These are phyloP conservation scores for Alternaria consortialis DNA, from an alignment of 2,329 filamentous ascomycete genomes.

Conservation along the genomic window DNA sequence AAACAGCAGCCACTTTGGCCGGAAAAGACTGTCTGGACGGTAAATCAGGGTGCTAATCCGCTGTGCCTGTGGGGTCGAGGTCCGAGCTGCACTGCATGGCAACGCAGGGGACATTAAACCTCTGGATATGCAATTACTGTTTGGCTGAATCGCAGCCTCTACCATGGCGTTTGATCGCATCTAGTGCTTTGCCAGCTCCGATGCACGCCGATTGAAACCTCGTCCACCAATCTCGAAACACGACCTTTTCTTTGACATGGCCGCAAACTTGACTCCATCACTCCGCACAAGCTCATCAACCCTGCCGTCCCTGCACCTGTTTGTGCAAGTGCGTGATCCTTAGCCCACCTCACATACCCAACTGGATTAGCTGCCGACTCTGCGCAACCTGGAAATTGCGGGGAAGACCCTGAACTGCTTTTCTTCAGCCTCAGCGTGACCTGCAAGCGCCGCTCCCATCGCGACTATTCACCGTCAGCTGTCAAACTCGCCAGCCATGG, in stretches of 20 bases:
- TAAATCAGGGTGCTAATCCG: constrained; percentile 18
- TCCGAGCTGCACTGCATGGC: constrained; percentile 18
- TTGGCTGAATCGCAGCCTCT: not conserved
- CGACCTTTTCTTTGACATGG: not conserved
- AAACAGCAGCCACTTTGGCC: constrained; percentile 10
- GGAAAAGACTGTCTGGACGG: constrained; percentile 22
- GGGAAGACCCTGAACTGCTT: constrained; percentile 39
- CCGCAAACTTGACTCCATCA: not conserved
- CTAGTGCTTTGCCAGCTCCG: not conserved
- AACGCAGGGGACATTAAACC: constrained; percentile 12
- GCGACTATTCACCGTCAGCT: constrained; percentile 8
- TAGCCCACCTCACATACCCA: constrained; percentile 17
- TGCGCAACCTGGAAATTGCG: constrained; percentile 27
- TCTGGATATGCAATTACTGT: not conserved
- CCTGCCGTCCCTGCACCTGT: constrained; percentile 7
- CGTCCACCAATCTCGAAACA: not conserved
- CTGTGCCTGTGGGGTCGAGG: constrained; percentile 33
- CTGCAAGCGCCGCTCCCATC: constrained; percentile 12
- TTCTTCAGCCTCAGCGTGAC: constrained; percentile 26
- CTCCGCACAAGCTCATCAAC: constrained; percentile 2
- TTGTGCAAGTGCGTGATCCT: constrained; percentile 18
- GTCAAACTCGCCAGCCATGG: constrained; percentile 27
- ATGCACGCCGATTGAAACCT: not conserved
- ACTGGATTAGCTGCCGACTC: constrained; percentile 33
- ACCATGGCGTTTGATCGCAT: not conserved